These are phyloP conservation scores for Trichosporon ovoides DNA, from an alignment of 1,284 basidiomycete species.

Conservation along the genomic window DNA sequence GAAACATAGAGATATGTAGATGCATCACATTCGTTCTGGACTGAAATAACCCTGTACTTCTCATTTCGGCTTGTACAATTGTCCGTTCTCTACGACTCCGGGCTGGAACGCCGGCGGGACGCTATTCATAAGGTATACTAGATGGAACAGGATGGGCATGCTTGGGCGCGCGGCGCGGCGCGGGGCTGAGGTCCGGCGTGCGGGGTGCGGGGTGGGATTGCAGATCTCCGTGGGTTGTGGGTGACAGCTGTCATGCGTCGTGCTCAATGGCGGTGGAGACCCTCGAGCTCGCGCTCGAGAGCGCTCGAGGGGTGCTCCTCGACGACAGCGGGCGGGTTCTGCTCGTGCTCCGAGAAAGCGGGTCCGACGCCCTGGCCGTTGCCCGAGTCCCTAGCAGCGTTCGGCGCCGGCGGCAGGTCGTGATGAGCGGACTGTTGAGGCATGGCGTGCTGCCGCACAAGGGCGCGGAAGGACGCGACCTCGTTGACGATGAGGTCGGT, in stretches of 20 bases:
- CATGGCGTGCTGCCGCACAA: conserved; percentile 40
- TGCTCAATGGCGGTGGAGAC: background rate
- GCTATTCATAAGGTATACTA: conserved; percentile 4
- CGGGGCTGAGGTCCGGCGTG: too few species aligned
- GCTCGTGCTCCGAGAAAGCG: conserved; percentile 51
- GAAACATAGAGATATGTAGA: background rate
- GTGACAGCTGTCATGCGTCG: background rate
- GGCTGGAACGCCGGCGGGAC: too few species aligned
- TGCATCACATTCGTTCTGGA: background rate
- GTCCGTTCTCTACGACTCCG: too few species aligned
- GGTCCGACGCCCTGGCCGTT: conserved; percentile 42
- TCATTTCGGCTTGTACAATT: background rate
- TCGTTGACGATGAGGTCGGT: conserved; percentile 91
- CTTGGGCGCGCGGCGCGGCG: too few species aligned
- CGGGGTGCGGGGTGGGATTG: too few species aligned
- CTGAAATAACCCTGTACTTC: too few species aligned
- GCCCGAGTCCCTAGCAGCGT: conserved; percentile 24
- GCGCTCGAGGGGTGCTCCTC: conserved; percentile 77
- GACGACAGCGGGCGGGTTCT: conserved; percentile 48
- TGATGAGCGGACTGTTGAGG: conserved; percentile 22
- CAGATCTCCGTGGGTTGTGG: too few species aligned
- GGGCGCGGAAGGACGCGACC: conserved; percentile 42
- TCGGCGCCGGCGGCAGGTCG: conserved; percentile 40
- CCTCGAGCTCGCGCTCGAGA: conserved; percentile 70
- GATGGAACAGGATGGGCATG: background rate